Base-by-base conservation (phyloP, 352 stramenopile species). In the Phytophthora foliorum region DNA sequence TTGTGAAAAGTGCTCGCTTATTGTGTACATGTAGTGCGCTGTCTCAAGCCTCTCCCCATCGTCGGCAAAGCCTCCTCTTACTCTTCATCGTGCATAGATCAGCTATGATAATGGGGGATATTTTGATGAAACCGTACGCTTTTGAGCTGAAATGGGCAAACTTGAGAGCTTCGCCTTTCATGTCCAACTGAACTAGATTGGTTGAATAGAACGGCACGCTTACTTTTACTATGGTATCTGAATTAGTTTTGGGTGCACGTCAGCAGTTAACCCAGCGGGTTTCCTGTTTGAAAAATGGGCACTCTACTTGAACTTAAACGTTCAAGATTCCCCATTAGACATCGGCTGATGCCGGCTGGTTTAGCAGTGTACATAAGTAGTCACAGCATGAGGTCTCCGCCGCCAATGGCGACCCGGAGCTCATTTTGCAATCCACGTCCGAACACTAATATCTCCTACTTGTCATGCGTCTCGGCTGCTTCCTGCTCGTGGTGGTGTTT, bases 401-500 rank as follows among this genome's bases (percentile, higher is more conserved):
- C 38, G 38, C 38, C 38, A 44, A 16, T 44, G 38, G 34, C 22
- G 17, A 24, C 25, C 63, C 57, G 27, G 41, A 25, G 32, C n/a
- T 50, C 59, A 67, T 42, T 61, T 55, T 24, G 27, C 51, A 56
- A 44, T 39, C 42, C 14, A 44, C 60, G 9, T 50, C 7, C 36
- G 17, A 44, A 11, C 36, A 42, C 14, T 42, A 42, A 19, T 16
- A 42, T 45, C 46, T 16, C n/a, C 17, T 25, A 24, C 13, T 21
- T 5, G 11, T 10, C 11, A 19, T 75, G 67, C 67, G 61, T 42
- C 24, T 63, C 22, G 16, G 19, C 39, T 36, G 17, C 21, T 51
- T 75, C 17, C 41, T 75, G 24, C 32, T 75, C 34, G 32, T 63
- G 22, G 25, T 67, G 39, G 41, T 38, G 3, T 25, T 66, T 4